Evolutionary conservation across 1,284 basidiomycete genomes (phyloP).

Genomic region (Cerioporus squamosus): DNA sequence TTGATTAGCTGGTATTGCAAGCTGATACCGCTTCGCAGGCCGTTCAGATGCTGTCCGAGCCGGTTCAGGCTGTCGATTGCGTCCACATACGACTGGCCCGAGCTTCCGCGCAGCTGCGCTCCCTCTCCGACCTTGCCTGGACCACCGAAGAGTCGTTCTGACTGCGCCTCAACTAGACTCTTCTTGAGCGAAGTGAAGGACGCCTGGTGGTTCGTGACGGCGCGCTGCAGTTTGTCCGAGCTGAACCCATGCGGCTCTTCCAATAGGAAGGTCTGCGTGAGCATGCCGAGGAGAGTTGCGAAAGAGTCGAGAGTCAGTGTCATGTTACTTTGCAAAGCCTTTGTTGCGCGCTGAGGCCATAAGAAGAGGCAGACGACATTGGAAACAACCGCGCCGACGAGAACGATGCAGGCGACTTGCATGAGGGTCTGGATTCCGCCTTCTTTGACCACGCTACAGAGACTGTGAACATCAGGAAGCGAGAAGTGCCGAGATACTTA

Average conservation of each 20-base stretch:
- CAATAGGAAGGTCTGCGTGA: conserved; percentile 84
- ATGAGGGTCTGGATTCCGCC: conserved; percentile 79
- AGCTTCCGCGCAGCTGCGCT: conserved; percentile 38
- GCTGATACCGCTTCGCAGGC: conserved; percentile 81
- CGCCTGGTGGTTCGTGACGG: conserved; percentile 82
- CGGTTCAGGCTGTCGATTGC: conserved; percentile 84
- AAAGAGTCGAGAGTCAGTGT: conserved; percentile 87
- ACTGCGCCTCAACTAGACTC: conserved; percentile 82
- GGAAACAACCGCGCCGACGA: conserved; percentile 77
- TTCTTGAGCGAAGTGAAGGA: conserved; percentile 89
- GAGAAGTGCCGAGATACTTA: conserved; percentile 42
- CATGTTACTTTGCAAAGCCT: conserved; percentile 84
- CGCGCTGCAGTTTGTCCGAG: conserved; percentile 68
- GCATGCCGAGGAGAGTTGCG: conserved; percentile 78
- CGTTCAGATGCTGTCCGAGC: conserved; percentile 90
- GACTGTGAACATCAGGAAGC: conserved; percentile 1
- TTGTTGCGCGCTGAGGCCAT: conserved; percentile 86
- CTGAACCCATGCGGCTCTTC: conserved; percentile 67
- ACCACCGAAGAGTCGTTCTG: conserved; percentile 69
- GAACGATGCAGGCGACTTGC: conserved; percentile 78
- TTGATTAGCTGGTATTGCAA: conserved; percentile 82
- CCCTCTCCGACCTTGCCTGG: conserved; percentile 37
- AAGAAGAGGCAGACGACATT: conserved; percentile 85
- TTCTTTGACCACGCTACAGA: conserved; percentile 82
- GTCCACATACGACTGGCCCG: conserved; percentile 76